Evolutionary conservation across 768 basidiomycete genomes (phyloP).

Genomic region (Suillus weaverae): DNA sequence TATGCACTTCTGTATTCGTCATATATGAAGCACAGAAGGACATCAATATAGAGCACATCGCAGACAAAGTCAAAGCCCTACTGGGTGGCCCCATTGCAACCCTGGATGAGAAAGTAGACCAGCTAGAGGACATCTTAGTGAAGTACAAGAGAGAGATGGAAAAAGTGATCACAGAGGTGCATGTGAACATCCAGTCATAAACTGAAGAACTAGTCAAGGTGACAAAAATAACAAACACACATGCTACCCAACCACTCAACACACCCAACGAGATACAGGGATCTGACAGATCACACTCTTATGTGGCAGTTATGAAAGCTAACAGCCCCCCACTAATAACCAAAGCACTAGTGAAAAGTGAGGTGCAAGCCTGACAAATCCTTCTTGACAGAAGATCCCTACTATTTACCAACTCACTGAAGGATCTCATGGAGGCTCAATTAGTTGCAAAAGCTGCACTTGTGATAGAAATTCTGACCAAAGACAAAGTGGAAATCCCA

Average conservation of each 20-base stretch:
- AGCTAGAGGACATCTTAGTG: background rate
- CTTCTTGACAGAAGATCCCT: too few relatives aligned
- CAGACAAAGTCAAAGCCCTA: background rate
- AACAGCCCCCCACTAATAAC: background rate
- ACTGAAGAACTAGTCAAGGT: background rate
- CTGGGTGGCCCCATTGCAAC: background rate
- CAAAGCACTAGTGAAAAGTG: background rate
- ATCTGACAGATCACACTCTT: background rate
- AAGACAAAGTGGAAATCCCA: too few relatives aligned
- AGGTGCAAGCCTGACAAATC: too few relatives aligned
- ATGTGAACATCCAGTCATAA: background rate
- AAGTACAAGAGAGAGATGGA: too few relatives aligned
- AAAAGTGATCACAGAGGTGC: background rate
- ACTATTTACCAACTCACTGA: too few relatives aligned
- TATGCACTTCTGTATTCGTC: background rate
- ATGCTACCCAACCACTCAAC: too few relatives aligned
- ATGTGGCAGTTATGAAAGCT: background rate
- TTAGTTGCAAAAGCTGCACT: too few relatives aligned
- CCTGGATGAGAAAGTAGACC: background rate
- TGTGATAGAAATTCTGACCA: too few relatives aligned
- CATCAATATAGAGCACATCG: background rate
- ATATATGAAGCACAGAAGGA: background rate
- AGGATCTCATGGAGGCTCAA: too few relatives aligned
- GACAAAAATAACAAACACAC: background rate
- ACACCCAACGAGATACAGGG: too few relatives aligned